phyloP scores from a whole-genome alignment of 164 flowering plant genomes.

The Aristolochia fimbriata region DNA sequence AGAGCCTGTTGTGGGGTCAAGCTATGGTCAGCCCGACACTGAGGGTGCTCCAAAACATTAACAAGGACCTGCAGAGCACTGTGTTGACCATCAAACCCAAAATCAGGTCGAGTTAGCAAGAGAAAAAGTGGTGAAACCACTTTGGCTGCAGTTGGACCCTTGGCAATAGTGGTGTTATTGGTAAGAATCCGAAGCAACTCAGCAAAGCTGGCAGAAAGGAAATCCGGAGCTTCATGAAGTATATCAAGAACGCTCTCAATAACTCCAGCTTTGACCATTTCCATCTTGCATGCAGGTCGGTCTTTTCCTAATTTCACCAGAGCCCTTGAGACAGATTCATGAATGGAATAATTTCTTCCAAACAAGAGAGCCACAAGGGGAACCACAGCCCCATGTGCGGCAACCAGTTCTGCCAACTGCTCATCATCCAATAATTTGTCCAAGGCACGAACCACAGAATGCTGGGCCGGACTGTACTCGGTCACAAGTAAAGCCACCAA shows the following conservation, averaged over 20 bases:
- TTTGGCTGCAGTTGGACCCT: conserved; percentile 86
- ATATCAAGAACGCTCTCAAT: conserved; percentile 79
- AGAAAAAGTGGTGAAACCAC: conserved; percentile 88
- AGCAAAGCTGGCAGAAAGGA: conserved; percentile 77
- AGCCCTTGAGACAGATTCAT: conserved; percentile 77
- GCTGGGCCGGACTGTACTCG: conserved; percentile 80
- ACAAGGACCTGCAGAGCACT: conserved; percentile 91
- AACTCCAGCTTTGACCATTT: conserved; percentile 95
- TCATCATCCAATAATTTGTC: conserved; percentile 91
- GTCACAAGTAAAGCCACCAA: conserved; percentile 76
- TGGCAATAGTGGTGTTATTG: conserved; percentile 85
- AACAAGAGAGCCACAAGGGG: conserved; percentile 91
- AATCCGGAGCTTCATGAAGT: conserved; percentile 91
- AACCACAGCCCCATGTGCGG: conserved; percentile 91
- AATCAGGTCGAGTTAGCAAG: conserved; percentile 63
- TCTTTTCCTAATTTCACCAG: conserved; percentile 96
- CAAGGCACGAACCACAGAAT: conserved; percentile 80
- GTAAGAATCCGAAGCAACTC: conserved; percentile 89
- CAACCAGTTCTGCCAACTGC: conserved; percentile 93
- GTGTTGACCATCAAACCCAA: conserved; percentile 91
- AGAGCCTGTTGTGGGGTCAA: conserved; percentile 72
- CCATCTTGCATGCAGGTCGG: conserved; percentile 92
- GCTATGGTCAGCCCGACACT: conserved; percentile 65
- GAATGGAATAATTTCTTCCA: conserved; percentile 71
- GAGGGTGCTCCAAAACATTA: conserved; percentile 88